These are phyloP conservation scores for Myriosclerotinia duriaeana DNA, from an alignment of 2,329 filamentous ascomycete genomes.

Conservation along the genomic window DNA sequence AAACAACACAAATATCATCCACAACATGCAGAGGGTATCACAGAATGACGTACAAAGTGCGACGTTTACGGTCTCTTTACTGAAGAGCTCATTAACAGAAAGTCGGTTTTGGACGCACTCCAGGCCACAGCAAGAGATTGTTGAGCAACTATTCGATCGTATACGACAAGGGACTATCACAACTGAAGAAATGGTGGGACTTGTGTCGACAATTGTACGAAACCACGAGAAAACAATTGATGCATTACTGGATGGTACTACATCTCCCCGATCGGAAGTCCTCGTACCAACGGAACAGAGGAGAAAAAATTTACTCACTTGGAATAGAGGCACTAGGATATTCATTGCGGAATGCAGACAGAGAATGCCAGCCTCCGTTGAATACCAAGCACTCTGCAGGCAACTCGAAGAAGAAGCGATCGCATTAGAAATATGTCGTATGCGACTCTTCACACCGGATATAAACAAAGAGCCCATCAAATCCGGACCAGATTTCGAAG, in stretches of 20 bases:
- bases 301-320: neutral
- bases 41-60: neutral
- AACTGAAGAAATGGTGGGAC: neutral
- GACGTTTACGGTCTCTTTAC: neutral
- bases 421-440: neutral
- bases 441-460: neutral
- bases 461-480: neutral
- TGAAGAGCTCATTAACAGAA: neutral
- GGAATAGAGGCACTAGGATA: conserved; percentile 13
- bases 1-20: too few relatives aligned
- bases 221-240: neutral
- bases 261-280: accelerated
- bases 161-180: neutral
- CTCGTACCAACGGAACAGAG: neutral
- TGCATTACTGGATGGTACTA: neutral
- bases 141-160: neutral
- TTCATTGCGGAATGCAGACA: neutral
- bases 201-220: neutral
- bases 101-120: conserved; percentile 6
- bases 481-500: neutral
- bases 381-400: neutral
- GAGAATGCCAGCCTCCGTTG: too few relatives aligned
- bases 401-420: neutral
- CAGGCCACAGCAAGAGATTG: neutral
- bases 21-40: neutral